Conservation (phyloP, 768 basidiomycete genomes). For the Sarcodon aspratus region DNA sequence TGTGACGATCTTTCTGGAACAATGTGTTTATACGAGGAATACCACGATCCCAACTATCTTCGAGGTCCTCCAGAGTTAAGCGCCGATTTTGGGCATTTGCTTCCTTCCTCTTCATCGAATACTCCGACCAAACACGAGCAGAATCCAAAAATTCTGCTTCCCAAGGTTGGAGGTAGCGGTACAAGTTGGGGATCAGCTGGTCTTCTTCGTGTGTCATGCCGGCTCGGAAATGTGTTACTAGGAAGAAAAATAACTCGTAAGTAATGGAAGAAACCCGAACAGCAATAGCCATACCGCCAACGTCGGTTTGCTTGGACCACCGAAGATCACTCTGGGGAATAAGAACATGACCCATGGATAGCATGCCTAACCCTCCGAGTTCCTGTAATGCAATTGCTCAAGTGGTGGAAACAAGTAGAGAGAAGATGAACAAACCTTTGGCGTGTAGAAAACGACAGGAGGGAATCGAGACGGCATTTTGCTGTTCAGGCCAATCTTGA, state of each 20-base stretch:
- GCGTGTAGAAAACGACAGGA: slow-evolving; percentile 91
- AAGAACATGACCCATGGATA: slow-evolving; percentile 98
- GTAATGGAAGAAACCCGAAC: background rate
- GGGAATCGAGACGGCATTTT: slow-evolving; percentile 99
- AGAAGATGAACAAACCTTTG: slow-evolving; percentile 42
- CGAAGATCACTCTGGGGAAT: slow-evolving; percentile 96
- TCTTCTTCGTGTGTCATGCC: slow-evolving; percentile 97
- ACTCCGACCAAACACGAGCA: slow-evolving; percentile 98
- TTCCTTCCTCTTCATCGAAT: slow-evolving; percentile 98
- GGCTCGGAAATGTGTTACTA: slow-evolving; percentile 96
- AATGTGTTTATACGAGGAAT: slow-evolving; percentile 98
- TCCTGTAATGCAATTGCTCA: slow-evolving; percentile 34
- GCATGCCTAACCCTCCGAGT: slow-evolving; percentile 95
- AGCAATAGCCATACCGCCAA: slow-evolving; percentile 45
- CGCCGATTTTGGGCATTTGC: slow-evolving; percentile 98
- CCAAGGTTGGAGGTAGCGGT: slow-evolving; percentile 96
- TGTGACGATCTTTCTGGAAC: slow-evolving; percentile 98
- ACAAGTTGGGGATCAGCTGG: slow-evolving; percentile 92
- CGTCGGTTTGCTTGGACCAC: slow-evolving; percentile 98
- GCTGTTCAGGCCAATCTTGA: slow-evolving; percentile 98
- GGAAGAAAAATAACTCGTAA: background rate
- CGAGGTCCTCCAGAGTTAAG: slow-evolving; percentile 92
- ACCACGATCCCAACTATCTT: slow-evolving; percentile 98
- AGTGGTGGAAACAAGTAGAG: background rate
- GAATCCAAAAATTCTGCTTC: slow-evolving; percentile 97